phyloP scores from a whole-genome alignment of 768 basidiomycete genomes.

The Heimioporus sp. region DNA sequence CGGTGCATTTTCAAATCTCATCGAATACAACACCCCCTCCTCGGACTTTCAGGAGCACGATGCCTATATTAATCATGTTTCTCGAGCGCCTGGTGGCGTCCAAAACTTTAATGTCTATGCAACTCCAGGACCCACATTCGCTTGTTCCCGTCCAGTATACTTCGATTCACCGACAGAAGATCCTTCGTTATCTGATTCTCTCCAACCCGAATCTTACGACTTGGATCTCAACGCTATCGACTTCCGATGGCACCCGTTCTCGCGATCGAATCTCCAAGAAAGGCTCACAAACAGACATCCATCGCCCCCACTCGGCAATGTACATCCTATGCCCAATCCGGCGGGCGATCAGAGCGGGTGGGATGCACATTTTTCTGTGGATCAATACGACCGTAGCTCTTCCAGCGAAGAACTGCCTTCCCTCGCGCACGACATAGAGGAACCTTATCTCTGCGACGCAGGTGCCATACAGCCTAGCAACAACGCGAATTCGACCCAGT shows the following conservation, averaged over 20 bases:
- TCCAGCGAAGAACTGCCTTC: conserved; percentile 11
- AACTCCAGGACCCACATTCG: conserved; percentile 48
- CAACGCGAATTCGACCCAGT: conserved; percentile 1
- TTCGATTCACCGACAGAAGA: conserved; percentile 55
- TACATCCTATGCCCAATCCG: conserved; percentile 3
- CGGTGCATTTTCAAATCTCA: conserved; percentile 3
- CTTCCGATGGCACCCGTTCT: conserved; percentile 58
- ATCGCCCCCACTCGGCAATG: not conserved
- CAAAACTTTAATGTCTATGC: conserved; percentile 30
- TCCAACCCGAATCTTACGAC: conserved; percentile 35
- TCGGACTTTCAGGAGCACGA: conserved; percentile 13
- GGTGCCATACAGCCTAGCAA: conserved; percentile 5
- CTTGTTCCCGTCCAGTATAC: conserved; percentile 37
- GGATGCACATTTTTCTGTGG: conserved; percentile 9
- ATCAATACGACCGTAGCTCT: conserved; percentile 5
- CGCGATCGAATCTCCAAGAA: conserved; percentile 23
- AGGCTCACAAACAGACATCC: not conserved
- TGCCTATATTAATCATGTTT: not conserved
- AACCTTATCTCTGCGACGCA: conserved; percentile 5
- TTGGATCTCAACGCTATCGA: conserved; percentile 43
- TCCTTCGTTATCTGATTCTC: conserved; percentile 39
- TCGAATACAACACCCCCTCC: conserved; percentile 6
- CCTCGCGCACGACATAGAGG: conserved; percentile 6
- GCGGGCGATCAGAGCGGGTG: conserved; percentile 17
- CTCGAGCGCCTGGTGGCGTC: conserved; percentile 1